Evolutionary conservation across 495 filamentous ascomycete species (phyloP), one percentile per base, ranked within the genome.

Genomic region (Apiosordaria backusii): DNA sequence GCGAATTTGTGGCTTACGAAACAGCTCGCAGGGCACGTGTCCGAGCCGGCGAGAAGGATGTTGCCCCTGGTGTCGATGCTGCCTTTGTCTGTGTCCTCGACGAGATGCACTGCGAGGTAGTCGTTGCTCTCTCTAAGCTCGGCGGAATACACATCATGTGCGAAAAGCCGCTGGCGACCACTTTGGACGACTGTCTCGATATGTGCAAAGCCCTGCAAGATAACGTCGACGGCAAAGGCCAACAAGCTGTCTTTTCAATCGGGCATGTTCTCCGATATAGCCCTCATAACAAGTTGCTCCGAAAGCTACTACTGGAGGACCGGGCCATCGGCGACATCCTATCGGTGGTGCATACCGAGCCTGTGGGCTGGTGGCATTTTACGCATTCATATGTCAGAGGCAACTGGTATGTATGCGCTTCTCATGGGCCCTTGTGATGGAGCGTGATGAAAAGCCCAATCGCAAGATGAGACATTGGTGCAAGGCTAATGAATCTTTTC

Each of bases 361-460:
- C 95, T 0, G 89, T 99, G 0, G 95, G 95, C 2, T 96, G 89
- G 86, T 99, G 92, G 92, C 95, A 99, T 76, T 99, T 97, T 73
- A 81, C 89, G 1, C 95, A 99, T 78, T 91, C 87, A 70, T 98
- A 97, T 70, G 95, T 99, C 23, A 86, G 90, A 21, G 95, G 95
- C 16, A 97, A 97, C 77, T 98, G 95, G 68, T 70, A 67, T 10
- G 68, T 69, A 26, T n/a, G n/a, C n/a, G n/a, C n/a, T n/a, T n/a
- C n/a, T n/a, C n/a, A n/a, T n/a, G n/a, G n/a, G n/a, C n/a, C n/a
- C n/a, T n/a, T n/a, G n/a, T n/a, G n/a, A n/a, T n/a, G n/a, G n/a
- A n/a, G n/a, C n/a, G n/a, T n/a, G n/a, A n/a, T n/a, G 6, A 0
- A 2, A 13, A 45, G 5, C 16, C 10, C 9, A 45, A 45, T 2